Conservation (phyloP, 2,329 filamentous ascomycete genomes). For the Tolypocladium cylindrosporum region DNA sequence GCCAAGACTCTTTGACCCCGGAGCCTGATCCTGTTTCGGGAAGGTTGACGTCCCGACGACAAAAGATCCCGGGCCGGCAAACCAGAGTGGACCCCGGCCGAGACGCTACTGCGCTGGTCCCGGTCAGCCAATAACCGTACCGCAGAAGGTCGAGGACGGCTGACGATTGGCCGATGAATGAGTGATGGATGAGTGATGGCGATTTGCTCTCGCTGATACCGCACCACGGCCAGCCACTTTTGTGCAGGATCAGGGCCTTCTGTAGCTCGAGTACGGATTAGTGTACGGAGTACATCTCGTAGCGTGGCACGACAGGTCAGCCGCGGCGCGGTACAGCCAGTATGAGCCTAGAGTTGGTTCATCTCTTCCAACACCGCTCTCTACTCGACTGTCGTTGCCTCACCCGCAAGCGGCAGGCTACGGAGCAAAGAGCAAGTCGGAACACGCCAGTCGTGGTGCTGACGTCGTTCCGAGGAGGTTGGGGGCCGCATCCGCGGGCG, state of each 20-base stretch:
- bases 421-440: background rate
- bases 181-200: too few species aligned
- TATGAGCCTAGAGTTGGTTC: too few species aligned
- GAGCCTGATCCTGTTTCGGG: constrained; percentile 10
- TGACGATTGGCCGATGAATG: too few species aligned
- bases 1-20: constrained; percentile 11
- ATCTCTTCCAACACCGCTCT: background rate
- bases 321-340: too few species aligned
- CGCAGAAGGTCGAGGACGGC: background rate
- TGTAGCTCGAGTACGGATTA: too few species aligned
- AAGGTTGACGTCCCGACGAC: constrained; percentile 7
- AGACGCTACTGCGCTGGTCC: background rate
- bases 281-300: too few species aligned
- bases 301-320: too few species aligned
- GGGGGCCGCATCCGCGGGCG: background rate
- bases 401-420: background rate
- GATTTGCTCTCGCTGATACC: too few species aligned
- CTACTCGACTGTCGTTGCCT: background rate
- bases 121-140: background rate
- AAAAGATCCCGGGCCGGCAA: constrained; percentile 10
- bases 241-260: too few species aligned
- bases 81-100: background rate
- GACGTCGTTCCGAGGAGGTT: background rate
- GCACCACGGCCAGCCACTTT: too few species aligned
- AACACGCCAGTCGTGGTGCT: background rate